phyloP scores from a whole-genome alignment of 2,329 filamentous ascomycete species.

The Neopestalotiopsis rosae region DNA sequence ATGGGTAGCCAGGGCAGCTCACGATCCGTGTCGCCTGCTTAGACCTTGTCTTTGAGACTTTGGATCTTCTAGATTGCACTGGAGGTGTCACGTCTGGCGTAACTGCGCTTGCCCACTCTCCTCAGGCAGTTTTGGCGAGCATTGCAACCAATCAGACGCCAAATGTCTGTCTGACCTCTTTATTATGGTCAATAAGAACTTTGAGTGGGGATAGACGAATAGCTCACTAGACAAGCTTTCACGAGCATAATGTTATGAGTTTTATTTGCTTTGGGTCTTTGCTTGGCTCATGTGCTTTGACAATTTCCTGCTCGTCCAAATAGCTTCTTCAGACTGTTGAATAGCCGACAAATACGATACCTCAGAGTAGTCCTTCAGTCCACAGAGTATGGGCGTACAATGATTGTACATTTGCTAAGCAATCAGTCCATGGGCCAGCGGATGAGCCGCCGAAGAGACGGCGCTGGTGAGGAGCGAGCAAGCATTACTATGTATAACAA shows the following conservation, averaged over 20 bases:
- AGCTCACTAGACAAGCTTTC: neutral
- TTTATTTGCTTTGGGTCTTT: neutral
- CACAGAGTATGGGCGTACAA: too few relatives aligned
- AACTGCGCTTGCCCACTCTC: neutral
- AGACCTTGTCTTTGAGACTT: neutral
- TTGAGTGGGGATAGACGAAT: neutral
- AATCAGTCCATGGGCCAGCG: too few relatives aligned
- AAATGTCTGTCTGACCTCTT: neutral
- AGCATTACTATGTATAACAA: too few relatives aligned
- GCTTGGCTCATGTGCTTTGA: neutral
- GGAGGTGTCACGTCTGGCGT: neutral
- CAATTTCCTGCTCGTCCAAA: too few relatives aligned
- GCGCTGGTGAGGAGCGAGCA: too few relatives aligned
- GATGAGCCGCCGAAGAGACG: too few relatives aligned
- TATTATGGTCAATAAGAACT: neutral
- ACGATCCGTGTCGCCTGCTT: neutral
- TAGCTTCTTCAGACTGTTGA: too few relatives aligned
- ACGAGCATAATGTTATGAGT: conserved; percentile 3
- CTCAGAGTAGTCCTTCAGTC: too few relatives aligned
- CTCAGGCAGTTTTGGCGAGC: neutral
- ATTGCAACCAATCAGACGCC: neutral
- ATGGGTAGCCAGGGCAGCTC: neutral
- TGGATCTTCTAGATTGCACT: neutral
- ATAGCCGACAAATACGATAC: too few relatives aligned
- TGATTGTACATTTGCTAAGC: too few relatives aligned